Evolutionary conservation across 805 yeast species (phyloP), one percentile per base, ranked within the genome.

Genomic region (Candida pini): DNA sequence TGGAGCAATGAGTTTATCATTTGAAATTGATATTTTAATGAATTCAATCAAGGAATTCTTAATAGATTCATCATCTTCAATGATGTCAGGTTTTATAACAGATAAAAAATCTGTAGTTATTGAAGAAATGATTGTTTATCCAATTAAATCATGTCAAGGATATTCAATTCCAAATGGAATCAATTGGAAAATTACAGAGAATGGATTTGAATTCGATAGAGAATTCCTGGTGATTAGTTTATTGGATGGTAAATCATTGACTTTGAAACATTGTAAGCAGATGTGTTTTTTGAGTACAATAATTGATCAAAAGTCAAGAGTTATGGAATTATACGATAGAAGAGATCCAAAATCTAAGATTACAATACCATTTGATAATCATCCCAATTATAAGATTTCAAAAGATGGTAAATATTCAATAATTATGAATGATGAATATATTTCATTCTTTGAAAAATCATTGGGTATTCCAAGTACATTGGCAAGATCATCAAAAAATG

Each of bases 111-210:
- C 25, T 5, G 5, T 22, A 22, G 13, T 5, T 12, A 40, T 66
- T 12, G 36, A 43, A 18, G 37, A 45, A 12, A 18, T 66, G 18
- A 38, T 43, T 15, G 51, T 65, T 1, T 68, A 58, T 43, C 73
- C 73, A 2, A 62, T 68, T 30, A 68, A 68, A 36, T 66, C 71
- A 6, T 68, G 73, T 39, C 56, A 49, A 3, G 68, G 62, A 2
- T 54, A 45, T 28, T 28, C 34, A 12, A 45, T 68, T 8, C 55
- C 60, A 0, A 18, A 23, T 3, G 41, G 38, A 8, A 14, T 25
- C 0, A 31, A 36, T 3, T 64, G 69, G 68, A 37, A 43, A 9
- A 47, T 66, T 1, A 36, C 38, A 3, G 30, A 28, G 3, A 34
- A 35, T 7, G 73, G 73, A 0, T 48, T 68, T n/a, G 41, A 57